A percentile compares a stretch with the other conserved stretches of the same genome.
Evolutionary conservation across 2,329 filamentous ascomycete genomes (phyloP).

Genomic region (Rutstroemia sp.): DNA sequence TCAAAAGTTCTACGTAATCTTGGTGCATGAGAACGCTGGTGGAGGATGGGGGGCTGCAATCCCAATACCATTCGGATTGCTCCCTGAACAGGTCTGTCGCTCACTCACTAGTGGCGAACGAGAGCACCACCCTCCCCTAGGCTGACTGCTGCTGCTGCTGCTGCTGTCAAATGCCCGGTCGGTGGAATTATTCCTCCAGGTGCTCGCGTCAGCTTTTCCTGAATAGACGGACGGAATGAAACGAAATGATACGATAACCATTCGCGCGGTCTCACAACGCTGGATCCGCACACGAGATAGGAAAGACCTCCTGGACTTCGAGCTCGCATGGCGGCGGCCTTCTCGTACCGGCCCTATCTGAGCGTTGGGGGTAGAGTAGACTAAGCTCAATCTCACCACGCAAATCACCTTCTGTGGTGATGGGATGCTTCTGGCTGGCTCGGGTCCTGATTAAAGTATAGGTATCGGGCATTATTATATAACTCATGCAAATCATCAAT

Average conservation of each 20-base stretch:
- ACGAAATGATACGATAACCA: too few species aligned
- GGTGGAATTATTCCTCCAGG: neutral
- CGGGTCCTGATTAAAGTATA: neutral
- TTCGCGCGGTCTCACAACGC: neutral
- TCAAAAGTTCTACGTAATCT: conserved; percentile 1
- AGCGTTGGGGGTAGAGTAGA: neutral
- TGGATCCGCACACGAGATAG: too few species aligned
- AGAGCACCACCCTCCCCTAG: too few species aligned
- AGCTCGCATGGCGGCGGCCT: neutral
- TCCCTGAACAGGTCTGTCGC: neutral
- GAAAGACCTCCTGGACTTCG: neutral
- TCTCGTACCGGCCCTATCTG: neutral
- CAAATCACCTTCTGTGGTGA: neutral
- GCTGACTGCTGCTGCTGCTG: too few species aligned
- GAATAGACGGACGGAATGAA: neutral
- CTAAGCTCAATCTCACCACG: neutral
- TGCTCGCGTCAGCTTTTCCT: neutral
- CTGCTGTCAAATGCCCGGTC: neutral
- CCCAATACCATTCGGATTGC: neutral
- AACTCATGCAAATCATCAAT: neutral
- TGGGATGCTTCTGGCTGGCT: too few species aligned
- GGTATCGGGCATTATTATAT: neutral
- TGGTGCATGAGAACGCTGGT: neutral
- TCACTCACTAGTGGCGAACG: neutral
- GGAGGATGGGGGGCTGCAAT: neutral